Evolutionary conservation across 1,284 basidiomycete genomes (phyloP), one percentile per base, ranked within the genome.

Genomic region (Ustilago bromivora): DNA sequence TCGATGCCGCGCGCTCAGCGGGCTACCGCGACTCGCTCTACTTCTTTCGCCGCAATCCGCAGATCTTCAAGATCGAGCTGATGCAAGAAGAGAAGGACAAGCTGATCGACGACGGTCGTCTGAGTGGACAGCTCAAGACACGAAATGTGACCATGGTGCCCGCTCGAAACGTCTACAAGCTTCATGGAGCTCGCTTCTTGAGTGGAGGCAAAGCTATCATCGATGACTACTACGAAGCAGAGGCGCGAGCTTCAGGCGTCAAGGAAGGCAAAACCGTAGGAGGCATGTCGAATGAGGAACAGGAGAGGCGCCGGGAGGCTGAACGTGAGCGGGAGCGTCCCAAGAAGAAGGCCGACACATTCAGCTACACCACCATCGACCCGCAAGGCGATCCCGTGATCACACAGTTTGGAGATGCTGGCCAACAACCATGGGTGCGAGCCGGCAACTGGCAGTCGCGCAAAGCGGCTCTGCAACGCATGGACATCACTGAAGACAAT

Each of bases 1-100:
- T 99, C 74, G 96, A 99, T 83, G 96, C 95, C 5, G 96, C 96
- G 0, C 91, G 96, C 32, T 94, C 94, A 4, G 95, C 94, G 46
- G 97, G 96, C 2, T 98, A 95, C 87, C 91, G 94, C 64, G 97
- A 99, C 87, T 98, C 96, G 10, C 89, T 98, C 12, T 98, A 97
- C 87, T 98, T 98, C 86, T 96, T 98, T 87, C 92, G 97, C 12
- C 90, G 94, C 7, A 96, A 96, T 80, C 91, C 92, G 0, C 90
- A 94, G 38, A 92, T 97, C 28, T 89, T 95, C 88, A 98, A 98
- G 87, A 89, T 97, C 62, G 92, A 67, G 60, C 70, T 85, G 2
- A 52, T 62, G 11, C 76, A 76, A 53, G 69, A 63, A 19, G 96
- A 98, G 87, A 96, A 98, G 85, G 94, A 97, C 78, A 91, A 92